Conservation (phyloP, 192 early-diverging fungal species). For the Coemansia sp. region DNA sequence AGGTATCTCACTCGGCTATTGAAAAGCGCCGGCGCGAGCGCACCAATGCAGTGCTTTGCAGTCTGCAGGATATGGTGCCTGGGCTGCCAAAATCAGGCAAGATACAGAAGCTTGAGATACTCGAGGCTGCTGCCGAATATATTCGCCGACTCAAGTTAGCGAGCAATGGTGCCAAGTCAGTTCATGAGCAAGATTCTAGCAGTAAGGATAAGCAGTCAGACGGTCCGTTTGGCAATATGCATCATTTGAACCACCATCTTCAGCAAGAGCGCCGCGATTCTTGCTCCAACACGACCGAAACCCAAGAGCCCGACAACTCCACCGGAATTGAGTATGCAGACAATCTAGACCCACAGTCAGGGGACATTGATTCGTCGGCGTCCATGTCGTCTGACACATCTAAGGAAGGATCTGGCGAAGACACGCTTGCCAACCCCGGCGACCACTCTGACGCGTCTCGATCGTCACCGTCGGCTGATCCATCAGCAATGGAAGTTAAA, state of each 20-base stretch:
- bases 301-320: neutral
- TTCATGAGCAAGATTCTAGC: neutral
- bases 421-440: conserved; percentile 16
- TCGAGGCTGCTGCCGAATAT: conserved; percentile 51
- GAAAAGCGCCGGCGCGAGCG: conserved; percentile 85
- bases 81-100: conserved; percentile 44
- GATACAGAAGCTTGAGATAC: conserved; percentile 55
- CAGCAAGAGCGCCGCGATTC: neutral
- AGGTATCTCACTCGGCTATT: conserved; percentile 85
- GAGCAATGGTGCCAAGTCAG: neutral
- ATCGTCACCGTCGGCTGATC: conserved; percentile 17
- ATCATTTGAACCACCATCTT: neutral
- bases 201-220: neutral
- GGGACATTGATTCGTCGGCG: conserved; percentile 18
- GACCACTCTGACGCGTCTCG: neutral
- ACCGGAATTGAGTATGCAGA: neutral
- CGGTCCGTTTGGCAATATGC: neutral
- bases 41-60: conserved; percentile 82
- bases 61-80: conserved; percentile 77
- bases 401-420: conserved; percentile 27
- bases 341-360: conserved; percentile 7
- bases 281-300: conserved; percentile 5
- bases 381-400: conserved; percentile 29
- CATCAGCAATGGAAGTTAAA: conserved; percentile 46
- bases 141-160: conserved; percentile 34